Evolutionary conservation across 2,329 filamentous ascomycete species (phyloP).

Genomic region (Davidsoniella neocaledoniae): DNA sequence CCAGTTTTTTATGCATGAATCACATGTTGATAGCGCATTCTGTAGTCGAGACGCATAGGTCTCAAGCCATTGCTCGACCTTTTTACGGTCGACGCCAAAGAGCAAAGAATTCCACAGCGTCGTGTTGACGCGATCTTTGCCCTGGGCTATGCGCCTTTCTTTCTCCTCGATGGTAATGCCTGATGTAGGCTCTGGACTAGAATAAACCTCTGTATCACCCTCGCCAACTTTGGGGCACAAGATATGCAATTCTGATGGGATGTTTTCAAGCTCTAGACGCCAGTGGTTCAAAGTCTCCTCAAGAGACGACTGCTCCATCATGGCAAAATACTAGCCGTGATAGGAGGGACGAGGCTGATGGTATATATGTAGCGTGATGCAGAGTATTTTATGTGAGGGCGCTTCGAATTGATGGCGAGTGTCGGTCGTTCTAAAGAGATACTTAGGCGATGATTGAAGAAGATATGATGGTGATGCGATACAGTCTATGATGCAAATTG

Average conservation of each 20-base stretch:
- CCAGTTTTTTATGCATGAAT: constrained; percentile 57
- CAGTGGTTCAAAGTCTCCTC: constrained; percentile 27
- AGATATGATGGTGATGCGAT: too few relatives aligned
- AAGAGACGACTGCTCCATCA: constrained; percentile 22
- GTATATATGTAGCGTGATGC: too few relatives aligned
- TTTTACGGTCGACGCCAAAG: constrained; percentile 46
- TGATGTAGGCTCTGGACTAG: constrained; percentile 27
- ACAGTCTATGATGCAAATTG: too few relatives aligned
- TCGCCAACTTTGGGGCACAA: constrained; percentile 49
- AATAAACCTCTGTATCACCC: constrained; percentile 47
- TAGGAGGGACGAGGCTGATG: too few relatives aligned
- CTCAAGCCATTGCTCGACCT: constrained; percentile 40
- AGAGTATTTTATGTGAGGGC: too few relatives aligned
- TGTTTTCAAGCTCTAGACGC: constrained; percentile 26
- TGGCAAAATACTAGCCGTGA: constrained; percentile 6
- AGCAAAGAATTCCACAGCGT: constrained; percentile 54
- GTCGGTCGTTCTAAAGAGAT: too few relatives aligned
- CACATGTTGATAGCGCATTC: constrained; percentile 43
- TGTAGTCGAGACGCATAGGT: constrained; percentile 43
- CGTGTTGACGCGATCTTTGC: constrained; percentile 37
- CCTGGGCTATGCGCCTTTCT: constrained; percentile 34
- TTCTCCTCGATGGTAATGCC: constrained; percentile 35
- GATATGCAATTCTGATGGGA: constrained; percentile 40
- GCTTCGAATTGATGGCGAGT: too few relatives aligned
- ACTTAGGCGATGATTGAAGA: too few relatives aligned